phyloP scores from a whole-genome alignment of 1,284 basidiomycete genomes.

The Dichomitus squalens region DNA sequence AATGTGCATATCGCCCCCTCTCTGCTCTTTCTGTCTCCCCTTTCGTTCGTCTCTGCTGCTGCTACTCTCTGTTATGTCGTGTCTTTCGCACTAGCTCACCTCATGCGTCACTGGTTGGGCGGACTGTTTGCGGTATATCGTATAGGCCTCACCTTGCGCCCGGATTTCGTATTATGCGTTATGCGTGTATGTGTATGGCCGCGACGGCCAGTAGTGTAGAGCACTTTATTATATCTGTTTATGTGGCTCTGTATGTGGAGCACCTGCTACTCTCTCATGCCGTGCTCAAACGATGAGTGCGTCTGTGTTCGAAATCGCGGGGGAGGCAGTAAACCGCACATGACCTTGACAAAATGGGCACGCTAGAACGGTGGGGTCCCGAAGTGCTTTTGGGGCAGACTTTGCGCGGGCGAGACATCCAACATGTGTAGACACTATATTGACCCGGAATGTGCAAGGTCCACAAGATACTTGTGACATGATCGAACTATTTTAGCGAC shows the following conservation, averaged over 20 bases:
- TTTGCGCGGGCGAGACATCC: too few relatives aligned
- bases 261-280: background rate
- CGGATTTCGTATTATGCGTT: conserved; percentile 23
- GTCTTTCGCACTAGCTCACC: conserved; percentile 2
- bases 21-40: background rate
- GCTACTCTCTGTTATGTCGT: background rate
- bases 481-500: background rate
- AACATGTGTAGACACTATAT: too few relatives aligned
- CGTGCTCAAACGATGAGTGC: too few relatives aligned
- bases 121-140: conserved; percentile 23
- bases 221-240: conserved; percentile 18
- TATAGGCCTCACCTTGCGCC: conserved; percentile 18
- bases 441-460: too few relatives aligned
- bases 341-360: too few relatives aligned
- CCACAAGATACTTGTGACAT: too few relatives aligned
- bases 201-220: conserved; percentile 20
- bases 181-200: conserved; percentile 25
- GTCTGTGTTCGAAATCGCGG: too few relatives aligned
- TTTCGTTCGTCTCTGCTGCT: background rate
- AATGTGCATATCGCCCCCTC: conserved; percentile 10
- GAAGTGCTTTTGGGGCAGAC: too few relatives aligned
- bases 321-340: too few relatives aligned
- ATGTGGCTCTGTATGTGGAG: background rate
- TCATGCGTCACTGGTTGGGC: background rate
- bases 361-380: too few relatives aligned